Conservation (phyloP, 2,329 filamentous ascomycete genomes). For the Pseudopithomyces chartarum region DNA sequence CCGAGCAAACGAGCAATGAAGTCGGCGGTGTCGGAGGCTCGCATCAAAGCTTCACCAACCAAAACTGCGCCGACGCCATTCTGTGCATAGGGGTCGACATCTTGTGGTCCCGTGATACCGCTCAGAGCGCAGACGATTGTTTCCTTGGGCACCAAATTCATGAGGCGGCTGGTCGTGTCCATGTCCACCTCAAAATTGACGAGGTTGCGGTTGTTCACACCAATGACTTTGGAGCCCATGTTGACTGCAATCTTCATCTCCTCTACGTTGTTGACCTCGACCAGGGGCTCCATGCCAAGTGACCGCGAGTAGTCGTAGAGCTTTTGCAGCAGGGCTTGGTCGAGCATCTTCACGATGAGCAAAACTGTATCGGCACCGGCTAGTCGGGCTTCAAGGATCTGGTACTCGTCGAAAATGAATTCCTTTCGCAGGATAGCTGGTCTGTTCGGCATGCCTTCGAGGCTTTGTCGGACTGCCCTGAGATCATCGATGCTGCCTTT, state of each 20-base stretch:
- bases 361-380: constrained; percentile 94
- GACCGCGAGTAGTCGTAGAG: constrained; percentile 89
- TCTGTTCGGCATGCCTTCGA: constrained; percentile 90
- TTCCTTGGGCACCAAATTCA: constrained; percentile 81
- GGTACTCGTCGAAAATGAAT: constrained; percentile 97
- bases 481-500: constrained; percentile 97
- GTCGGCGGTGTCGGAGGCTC: constrained; percentile 76
- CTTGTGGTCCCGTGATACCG: constrained; percentile 86
- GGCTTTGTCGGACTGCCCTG: constrained; percentile 80
- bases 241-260: constrained; percentile 90
- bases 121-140: constrained; percentile 93
- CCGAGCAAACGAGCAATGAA: constrained; percentile 88
- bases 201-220: constrained; percentile 96
- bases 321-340: constrained; percentile 70
- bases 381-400: constrained; percentile 91
- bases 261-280: constrained; percentile 92
- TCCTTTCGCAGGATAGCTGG: constrained; percentile 94
- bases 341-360: constrained; percentile 98
- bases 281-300: constrained; percentile 94
- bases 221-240: constrained; percentile 87
- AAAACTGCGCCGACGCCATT: constrained; percentile 92
- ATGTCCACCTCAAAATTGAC: constrained; percentile 97
- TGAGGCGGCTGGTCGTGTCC: constrained; percentile 84
- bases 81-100: constrained; percentile 84
- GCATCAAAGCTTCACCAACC: constrained; percentile 95